phyloP scores from a whole-genome alignment of 176 grass and related monocot species.

The Rhynchospora pubera region DNA sequence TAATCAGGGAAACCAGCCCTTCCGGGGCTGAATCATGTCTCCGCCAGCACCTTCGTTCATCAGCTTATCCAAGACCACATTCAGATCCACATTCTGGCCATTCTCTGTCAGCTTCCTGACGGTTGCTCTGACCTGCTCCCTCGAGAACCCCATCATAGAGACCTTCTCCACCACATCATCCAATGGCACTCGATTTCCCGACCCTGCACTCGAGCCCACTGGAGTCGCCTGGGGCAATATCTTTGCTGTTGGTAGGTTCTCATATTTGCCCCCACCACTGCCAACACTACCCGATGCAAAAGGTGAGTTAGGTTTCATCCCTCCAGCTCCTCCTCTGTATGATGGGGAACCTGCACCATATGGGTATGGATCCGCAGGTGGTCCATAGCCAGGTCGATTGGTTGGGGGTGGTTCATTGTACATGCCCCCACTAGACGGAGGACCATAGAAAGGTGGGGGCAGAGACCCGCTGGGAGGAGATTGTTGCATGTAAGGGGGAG shows the following conservation, averaged over 20 bases:
- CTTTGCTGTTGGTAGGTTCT: slow-evolving; percentile 55
- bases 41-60: slow-evolving; percentile 46
- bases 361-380: slow-evolving; percentile 32
- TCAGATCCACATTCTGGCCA: slow-evolving; percentile 83
- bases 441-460: slow-evolving; percentile 48
- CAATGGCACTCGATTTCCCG: slow-evolving; percentile 29
- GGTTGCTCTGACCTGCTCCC: slow-evolving; percentile 71
- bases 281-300: slow-evolving; percentile 24
- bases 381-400: slow-evolving; percentile 55
- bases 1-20: slow-evolving; percentile 56
- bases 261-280: slow-evolving; percentile 34
- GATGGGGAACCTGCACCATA: slow-evolving; percentile 67
- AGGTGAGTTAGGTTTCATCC: slow-evolving; percentile 39
- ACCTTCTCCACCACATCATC: slow-evolving; percentile 94
- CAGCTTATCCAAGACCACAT: slow-evolving; percentile 86
- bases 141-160: slow-evolving; percentile 89
- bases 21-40: slow-evolving; percentile 51
- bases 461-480: slow-evolving; percentile 23
- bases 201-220: slow-evolving; percentile 26
- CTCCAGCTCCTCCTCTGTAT: slow-evolving; percentile 35
- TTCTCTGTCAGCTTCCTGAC: slow-evolving; percentile 81
- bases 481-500: slow-evolving; percentile 43
- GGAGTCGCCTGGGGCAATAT: slow-evolving; percentile 52
- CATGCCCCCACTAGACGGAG: slow-evolving; percentile 36
- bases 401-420: slow-evolving; percentile 30